These are phyloP conservation scores for Drechmeria coniospora DNA, from an alignment of 2,329 filamentous ascomycete species.

Conservation along the genomic window DNA sequence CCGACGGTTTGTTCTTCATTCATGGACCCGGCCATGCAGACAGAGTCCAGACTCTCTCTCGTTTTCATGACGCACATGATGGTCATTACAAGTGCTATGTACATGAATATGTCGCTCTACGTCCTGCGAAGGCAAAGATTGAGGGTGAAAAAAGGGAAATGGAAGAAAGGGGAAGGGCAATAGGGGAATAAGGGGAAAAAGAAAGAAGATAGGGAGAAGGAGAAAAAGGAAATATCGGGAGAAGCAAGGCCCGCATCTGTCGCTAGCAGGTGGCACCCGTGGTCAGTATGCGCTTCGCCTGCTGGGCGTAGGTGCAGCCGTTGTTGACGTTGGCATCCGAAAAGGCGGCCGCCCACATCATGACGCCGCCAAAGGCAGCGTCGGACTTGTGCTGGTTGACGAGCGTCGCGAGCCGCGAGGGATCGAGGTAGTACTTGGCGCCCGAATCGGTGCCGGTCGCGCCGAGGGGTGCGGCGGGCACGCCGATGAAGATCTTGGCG, in stretches of 20 bases:
- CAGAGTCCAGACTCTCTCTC: too few relatives aligned
- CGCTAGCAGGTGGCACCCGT: constrained; percentile 3
- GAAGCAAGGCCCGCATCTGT: neutral
- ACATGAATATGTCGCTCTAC: neutral
- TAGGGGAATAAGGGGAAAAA: neutral
- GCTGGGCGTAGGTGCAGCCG: constrained; percentile 25
- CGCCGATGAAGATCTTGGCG: constrained; percentile 15
- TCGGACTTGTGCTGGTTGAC: constrained; percentile 13
- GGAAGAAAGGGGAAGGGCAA: too few relatives aligned
- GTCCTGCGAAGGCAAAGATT: neutral
- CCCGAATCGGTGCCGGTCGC: constrained; percentile 18
- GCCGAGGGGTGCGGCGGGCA: constrained; percentile 15
- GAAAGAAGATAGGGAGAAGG: neutral
- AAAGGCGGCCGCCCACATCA: constrained; percentile 27
- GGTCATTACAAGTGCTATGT: neutral
- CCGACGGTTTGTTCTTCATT: too few relatives aligned
- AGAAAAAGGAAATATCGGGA: neutral
- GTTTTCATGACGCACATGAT: too few relatives aligned
- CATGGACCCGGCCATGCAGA: too few relatives aligned
- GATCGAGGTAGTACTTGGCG: constrained; percentile 19
- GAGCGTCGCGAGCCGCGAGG: constrained; percentile 14
- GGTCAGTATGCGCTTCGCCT: constrained; percentile 20
- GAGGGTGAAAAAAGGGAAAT: too few relatives aligned
- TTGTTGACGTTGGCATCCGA: constrained; percentile 18
- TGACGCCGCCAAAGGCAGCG: constrained; percentile 19